These are phyloP conservation scores for Phallus indusiatus DNA, from an alignment of 768 basidiomycete genomes.

Conservation along the genomic window DNA sequence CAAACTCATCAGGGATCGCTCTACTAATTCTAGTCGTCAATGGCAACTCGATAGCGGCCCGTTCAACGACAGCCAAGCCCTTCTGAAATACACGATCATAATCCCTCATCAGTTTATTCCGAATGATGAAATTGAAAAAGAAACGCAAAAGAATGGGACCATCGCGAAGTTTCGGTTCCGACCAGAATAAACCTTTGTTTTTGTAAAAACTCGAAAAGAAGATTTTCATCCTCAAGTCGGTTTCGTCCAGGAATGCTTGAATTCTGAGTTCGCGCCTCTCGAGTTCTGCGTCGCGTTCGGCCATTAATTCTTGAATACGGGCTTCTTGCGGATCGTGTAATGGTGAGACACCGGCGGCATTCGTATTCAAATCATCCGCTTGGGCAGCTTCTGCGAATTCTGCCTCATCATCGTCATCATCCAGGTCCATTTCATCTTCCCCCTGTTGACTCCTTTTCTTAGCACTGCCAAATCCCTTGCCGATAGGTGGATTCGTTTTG, in stretches of 20 bases:
- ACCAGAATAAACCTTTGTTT: slow-evolving; percentile 61
- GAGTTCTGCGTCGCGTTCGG: slow-evolving; percentile 14
- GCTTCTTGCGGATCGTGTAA: not conserved
- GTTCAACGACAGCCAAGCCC: slow-evolving; percentile 34
- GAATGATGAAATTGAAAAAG: slow-evolving; percentile 53
- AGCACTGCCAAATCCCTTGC: not conserved
- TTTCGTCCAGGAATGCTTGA: slow-evolving; percentile 48
- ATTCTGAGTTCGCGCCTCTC: slow-evolving; percentile 23
- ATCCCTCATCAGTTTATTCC: slow-evolving; percentile 46
- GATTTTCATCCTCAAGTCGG: slow-evolving; percentile 45
- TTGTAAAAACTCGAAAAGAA: slow-evolving; percentile 67
- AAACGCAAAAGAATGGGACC: slow-evolving; percentile 48
- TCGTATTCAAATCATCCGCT: slow-evolving; percentile 7
- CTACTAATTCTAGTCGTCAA: slow-evolving; percentile 37
- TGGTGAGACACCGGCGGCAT: not conserved
- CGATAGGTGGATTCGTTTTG: slow-evolving; percentile 20
- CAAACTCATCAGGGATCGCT: slow-evolving; percentile 40
- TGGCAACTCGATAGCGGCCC: slow-evolving; percentile 42
- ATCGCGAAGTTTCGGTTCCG: slow-evolving; percentile 37
- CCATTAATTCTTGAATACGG: slow-evolving; percentile 9
- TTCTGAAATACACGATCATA: slow-evolving; percentile 37
- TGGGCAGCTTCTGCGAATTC: slow-evolving; percentile 25
- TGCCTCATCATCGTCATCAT: slow-evolving; percentile 28
- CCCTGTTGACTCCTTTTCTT: not conserved
- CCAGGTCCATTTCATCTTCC: slow-evolving; percentile 16